Conservation (phyloP, 2,329 filamentous ascomycete genomes). For the Apiospora marii region DNA sequence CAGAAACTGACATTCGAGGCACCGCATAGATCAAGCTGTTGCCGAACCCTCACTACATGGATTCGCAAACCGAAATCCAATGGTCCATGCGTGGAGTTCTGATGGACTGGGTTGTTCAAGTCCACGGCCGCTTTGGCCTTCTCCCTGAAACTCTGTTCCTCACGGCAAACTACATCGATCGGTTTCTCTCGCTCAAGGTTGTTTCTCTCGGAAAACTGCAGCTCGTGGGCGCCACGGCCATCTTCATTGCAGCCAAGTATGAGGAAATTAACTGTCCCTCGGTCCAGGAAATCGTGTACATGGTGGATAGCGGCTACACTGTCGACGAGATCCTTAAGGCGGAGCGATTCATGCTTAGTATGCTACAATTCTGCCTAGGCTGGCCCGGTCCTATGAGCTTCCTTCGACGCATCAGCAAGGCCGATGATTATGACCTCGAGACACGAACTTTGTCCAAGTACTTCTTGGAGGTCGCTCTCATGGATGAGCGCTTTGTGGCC, state of each 20-base stretch:
- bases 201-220: constrained; percentile 95
- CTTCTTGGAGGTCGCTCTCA: constrained; percentile 94
- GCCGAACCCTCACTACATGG: constrained; percentile 95
- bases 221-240: constrained; percentile 92
- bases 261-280: constrained; percentile 99
- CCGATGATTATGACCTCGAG: constrained; percentile 96
- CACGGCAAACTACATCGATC: constrained; percentile 95
- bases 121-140: constrained; percentile 89
- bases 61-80: constrained; percentile 94
- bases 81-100: constrained; percentile 98
- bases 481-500: constrained; percentile 97
- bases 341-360: constrained; percentile 96
- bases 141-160: constrained; percentile 95
- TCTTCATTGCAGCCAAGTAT: constrained; percentile 96
- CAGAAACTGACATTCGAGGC: constrained; percentile 31
- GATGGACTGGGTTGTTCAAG: constrained; percentile 98
- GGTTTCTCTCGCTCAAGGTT: constrained; percentile 92
- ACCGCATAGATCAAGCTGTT: constrained; percentile 73
- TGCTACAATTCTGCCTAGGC: constrained; percentile 93
- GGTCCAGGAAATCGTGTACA: constrained; percentile 94
- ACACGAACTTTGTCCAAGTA: constrained; percentile 97
- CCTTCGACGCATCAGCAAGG: constrained; percentile 94
- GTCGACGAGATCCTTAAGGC: constrained; percentile 95
- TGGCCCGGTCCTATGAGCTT: constrained; percentile 99
- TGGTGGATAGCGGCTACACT: constrained; percentile 93